phyloP scores from a whole-genome alignment of 1,284 basidiomycete genomes.

The Rhizoctonia solani region DNA sequence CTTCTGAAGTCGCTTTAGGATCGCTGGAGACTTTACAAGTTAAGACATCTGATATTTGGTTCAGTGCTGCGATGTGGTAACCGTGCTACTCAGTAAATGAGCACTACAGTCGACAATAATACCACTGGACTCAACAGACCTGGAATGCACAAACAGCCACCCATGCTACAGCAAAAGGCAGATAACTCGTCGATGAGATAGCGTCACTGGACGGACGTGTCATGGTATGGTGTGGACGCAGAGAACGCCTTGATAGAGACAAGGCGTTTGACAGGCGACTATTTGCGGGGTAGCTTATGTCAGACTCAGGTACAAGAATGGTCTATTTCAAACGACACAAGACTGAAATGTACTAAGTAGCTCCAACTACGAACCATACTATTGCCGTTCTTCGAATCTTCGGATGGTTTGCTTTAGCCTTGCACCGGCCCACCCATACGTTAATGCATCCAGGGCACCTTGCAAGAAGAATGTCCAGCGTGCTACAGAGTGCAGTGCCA shows the following conservation, averaged over 20 bases:
- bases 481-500: not conserved
- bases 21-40: conserved; percentile 56
- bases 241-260: not conserved
- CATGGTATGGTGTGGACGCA: too few species aligned
- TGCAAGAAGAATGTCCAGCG: conserved; percentile 20
- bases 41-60: conserved; percentile 79
- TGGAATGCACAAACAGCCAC: conserved; percentile 20
- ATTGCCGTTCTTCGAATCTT: conserved; percentile 12
- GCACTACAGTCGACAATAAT: not conserved
- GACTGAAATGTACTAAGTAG: not conserved
- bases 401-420: conserved; percentile 20
- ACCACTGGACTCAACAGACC: not conserved
- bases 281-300: not conserved
- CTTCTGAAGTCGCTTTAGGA: conserved; percentile 49
- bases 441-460: conserved; percentile 17
- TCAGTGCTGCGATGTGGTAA: conserved; percentile 81
- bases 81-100: conserved; percentile 43
- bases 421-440: conserved; percentile 24
- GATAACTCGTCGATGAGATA: not conserved
- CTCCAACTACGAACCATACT: too few species aligned
- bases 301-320: not conserved
- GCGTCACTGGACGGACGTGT: conserved; percentile 17
- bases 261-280: not conserved
- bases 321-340: not conserved
- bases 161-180: conserved; percentile 15